Percentiles rank a stretch among this genome's conserved stretches.
Conservation (phyloP, 2,329 filamentous ascomycete genomes). For the Aurifilum marmelostoma region DNA sequence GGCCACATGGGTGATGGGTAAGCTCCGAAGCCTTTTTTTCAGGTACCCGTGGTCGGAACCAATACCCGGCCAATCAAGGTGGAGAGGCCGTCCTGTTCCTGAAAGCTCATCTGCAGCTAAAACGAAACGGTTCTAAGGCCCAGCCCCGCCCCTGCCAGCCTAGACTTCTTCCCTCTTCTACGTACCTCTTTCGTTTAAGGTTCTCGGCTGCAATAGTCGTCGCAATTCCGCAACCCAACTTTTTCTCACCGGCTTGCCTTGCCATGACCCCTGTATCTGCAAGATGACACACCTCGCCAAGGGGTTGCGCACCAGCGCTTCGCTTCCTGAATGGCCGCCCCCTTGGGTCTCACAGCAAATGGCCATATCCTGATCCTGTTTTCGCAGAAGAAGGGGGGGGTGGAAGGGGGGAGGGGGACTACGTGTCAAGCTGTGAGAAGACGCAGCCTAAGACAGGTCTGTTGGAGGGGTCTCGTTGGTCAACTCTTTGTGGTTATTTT, state of each 20-base stretch:
- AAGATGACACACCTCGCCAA: neutral
- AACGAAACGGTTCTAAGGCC: slow-evolving; percentile 15
- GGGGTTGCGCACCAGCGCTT: neutral
- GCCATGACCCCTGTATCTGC: slow-evolving; percentile 11
- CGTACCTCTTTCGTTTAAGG: neutral
- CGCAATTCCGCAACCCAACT: neutral
- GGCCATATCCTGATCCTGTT: neutral
- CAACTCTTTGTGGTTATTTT: slow-evolving; percentile 9
- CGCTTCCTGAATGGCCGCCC: neutral
- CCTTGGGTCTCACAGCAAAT: neutral
- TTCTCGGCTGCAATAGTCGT: slow-evolving; percentile 5
- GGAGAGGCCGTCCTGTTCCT: slow-evolving; percentile 26
- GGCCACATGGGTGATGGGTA: slow-evolving; percentile 45
- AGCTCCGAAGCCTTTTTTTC: slow-evolving; percentile 38
- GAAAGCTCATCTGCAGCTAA: slow-evolving; percentile 26
- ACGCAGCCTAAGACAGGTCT: neutral
- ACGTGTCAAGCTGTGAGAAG: neutral
- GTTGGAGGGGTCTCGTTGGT: neutral
- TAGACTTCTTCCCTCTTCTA: slow-evolving; percentile 13
- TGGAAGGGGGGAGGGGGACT: too few relatives aligned
- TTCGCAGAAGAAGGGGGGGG: neutral
- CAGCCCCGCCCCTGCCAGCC: slow-evolving; percentile 17
- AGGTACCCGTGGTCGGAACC: slow-evolving; percentile 44
- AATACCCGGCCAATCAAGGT: slow-evolving; percentile 38
- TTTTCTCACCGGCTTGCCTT: neutral